Evolutionary conservation across 2,329 filamentous ascomycete species (phyloP).

Genomic region (Penicillium sp.): DNA sequence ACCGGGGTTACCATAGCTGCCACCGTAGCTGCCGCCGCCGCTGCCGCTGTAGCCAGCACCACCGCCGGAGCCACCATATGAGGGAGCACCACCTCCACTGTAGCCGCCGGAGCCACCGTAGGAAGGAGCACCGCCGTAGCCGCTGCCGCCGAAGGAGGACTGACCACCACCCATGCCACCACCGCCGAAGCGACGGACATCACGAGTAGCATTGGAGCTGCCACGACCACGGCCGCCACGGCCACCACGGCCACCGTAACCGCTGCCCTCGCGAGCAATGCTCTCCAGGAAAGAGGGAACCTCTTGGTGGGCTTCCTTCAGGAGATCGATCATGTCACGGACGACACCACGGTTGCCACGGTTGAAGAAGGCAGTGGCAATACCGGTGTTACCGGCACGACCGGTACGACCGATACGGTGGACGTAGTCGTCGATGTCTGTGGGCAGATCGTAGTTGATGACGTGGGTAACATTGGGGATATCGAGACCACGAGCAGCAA

Average conservation of each 20-base stretch:
- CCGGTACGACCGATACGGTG: conserved; percentile 99
- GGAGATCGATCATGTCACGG: conserved; percentile 91
- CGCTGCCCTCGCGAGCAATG: conserved; percentile 89
- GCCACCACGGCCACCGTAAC: conserved; percentile 74
- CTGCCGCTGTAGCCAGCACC: conserved; percentile 33
- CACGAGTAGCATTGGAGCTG: conserved; percentile 68
- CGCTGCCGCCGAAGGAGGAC: conserved; percentile 4
- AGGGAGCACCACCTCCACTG: conserved; percentile 30
- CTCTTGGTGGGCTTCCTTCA: conserved; percentile 99
- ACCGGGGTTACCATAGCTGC: conserved; percentile 53
- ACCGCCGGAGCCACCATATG: conserved; percentile 36
- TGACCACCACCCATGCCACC: conserved; percentile 44
- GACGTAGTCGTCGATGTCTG: conserved; percentile 97
- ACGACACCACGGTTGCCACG: conserved; percentile 98
- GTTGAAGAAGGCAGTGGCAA: conserved; percentile 99
- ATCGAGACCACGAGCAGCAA: conserved; percentile 88
- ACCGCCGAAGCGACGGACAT: conserved; percentile 76
- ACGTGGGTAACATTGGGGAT: conserved; percentile 97
- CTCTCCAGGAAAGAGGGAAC: conserved; percentile 92
- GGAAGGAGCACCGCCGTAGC: conserved; percentile 37
- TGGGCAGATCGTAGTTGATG: conserved; percentile 99
- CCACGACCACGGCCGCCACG: conserved; percentile 71
- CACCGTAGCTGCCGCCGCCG: conserved; percentile 23
- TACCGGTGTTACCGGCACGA: conserved; percentile 98
- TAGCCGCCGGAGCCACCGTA: conserved; percentile 39